A percentile compares a stretch with the other conserved stretches of the same genome.
phyloP scores from a whole-genome alignment of 192 early-diverging fungal genomes.

The Chytriomyces sp. region DNA sequence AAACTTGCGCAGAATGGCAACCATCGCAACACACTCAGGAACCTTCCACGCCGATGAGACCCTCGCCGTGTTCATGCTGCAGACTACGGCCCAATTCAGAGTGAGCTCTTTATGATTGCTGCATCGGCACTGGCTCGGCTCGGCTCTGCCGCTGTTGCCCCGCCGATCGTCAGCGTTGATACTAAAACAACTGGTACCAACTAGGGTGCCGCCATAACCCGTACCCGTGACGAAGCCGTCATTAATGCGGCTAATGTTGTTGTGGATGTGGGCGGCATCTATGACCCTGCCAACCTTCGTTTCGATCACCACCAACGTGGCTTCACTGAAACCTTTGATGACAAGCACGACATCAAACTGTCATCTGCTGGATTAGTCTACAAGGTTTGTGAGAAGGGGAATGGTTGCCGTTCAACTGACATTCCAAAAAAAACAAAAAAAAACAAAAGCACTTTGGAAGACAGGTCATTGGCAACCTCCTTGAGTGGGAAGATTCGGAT shows the following conservation, averaged over 20 bases:
- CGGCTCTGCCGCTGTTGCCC: conserved; percentile 13
- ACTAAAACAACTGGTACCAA: conserved; percentile 26
- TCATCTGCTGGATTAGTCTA: conserved; percentile 95
- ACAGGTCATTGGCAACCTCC: conserved; percentile 70
- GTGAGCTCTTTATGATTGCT: background rate
- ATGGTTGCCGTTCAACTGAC: conserved; percentile 2
- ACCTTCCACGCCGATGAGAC: conserved; percentile 79
- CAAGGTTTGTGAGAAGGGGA: conserved; percentile 55
- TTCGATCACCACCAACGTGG: conserved; percentile 97
- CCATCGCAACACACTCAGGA: conserved; percentile 30
- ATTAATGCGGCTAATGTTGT: conserved; percentile 83
- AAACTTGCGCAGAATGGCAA: conserved; percentile 2
- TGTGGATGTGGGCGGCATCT: conserved; percentile 91
- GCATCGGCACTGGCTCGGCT: too few species aligned
- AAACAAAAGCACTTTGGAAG: conserved; percentile 78
- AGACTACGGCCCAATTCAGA: conserved; percentile 60
- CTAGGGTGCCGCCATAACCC: conserved; percentile 52
- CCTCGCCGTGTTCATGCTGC: conserved; percentile 87
- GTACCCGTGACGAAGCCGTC: conserved; percentile 82
- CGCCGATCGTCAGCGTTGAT: conserved; percentile 43
- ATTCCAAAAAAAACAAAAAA: too few species aligned
- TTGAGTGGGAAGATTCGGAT: conserved; percentile 51
- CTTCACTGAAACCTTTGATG: conserved; percentile 85
- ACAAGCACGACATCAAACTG: conserved; percentile 74
- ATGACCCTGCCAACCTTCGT: conserved; percentile 73